Conservation (phyloP, 2,329 filamentous ascomycete genomes). For the Metarhizium robertsii region DNA sequence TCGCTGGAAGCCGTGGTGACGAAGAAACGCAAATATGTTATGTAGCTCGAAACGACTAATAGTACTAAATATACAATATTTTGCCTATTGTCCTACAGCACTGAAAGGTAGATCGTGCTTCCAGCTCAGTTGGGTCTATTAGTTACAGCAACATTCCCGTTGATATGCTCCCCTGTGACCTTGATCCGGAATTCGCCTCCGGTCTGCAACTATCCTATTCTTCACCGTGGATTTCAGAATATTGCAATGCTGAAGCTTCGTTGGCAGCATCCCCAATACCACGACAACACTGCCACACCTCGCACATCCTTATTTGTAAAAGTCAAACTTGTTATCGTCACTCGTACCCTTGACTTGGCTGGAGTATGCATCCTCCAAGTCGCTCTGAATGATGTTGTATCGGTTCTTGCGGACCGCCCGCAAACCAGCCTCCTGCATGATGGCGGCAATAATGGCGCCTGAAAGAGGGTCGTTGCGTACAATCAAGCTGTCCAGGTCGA, state of each 20-base stretch:
- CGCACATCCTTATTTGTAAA: slow-evolving; percentile 60
- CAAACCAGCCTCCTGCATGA: slow-evolving; percentile 97
- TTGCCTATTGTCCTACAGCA: not conserved
- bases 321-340: slow-evolving; percentile 73
- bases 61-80: not conserved
- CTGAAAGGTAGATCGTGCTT: not conserved
- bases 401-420: slow-evolving; percentile 93
- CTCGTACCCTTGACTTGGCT: slow-evolving; percentile 80
- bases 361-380: slow-evolving; percentile 94
- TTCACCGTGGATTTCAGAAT: not conserved
- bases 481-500: slow-evolving; percentile 92
- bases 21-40: not conserved
- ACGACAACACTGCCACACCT: not conserved
- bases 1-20: no score
- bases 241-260: not conserved
- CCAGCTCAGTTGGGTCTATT: not conserved
- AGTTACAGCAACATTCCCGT: not conserved
- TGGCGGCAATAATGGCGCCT: slow-evolving; percentile 92
- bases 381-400: slow-evolving; percentile 97
- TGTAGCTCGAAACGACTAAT: not conserved
- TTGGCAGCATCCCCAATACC: not conserved
- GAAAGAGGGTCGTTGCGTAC: slow-evolving; percentile 93
- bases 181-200: not conserved
- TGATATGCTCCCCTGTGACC: not conserved
- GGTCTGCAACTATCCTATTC: not conserved